A percentile compares a stretch with the other conserved stretches of the same genome.
Conservation (phyloP, 176 grass and related monocot genomes). For the Zea mays region DNA sequence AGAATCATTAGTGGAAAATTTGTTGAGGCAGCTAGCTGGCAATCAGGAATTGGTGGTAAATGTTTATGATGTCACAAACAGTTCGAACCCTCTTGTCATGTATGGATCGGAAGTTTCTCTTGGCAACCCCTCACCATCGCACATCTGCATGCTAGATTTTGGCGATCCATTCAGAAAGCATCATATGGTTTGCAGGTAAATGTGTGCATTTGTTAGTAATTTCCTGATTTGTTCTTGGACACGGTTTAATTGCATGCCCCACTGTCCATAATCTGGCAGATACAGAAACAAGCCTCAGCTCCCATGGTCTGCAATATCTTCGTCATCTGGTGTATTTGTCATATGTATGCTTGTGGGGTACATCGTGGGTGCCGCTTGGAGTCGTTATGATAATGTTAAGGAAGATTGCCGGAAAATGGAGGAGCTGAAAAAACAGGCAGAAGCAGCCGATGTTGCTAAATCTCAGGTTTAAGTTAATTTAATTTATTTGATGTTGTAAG, state of each 20-base stretch:
- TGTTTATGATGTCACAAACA: conserved; percentile 91
- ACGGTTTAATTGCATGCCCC: conserved; percentile 1
- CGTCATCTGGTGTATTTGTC: conserved; percentile 68
- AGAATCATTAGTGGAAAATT: conserved; percentile 92
- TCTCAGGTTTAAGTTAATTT: conserved; percentile 69
- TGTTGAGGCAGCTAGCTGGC: conserved; percentile 85
- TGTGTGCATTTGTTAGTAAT: conserved; percentile 5
- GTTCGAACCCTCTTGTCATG: conserved; percentile 82
- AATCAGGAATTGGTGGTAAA: conserved; percentile 95
- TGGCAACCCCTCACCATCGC: conserved; percentile 53
- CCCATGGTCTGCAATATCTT: conserved; percentile 64
- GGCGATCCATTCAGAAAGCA: conserved; percentile 91
- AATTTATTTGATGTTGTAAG: conserved; percentile 8
- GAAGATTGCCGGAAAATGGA: conserved; percentile 96
- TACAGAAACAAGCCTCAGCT: conserved; percentile 74
- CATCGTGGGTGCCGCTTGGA: conserved; percentile 90
- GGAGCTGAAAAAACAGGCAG: conserved; percentile 77
- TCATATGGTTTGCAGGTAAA: conserved; percentile 92
- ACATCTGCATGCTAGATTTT: conserved; percentile 81
- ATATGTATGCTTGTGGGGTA: conserved; percentile 80
- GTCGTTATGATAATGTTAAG: conserved; percentile 86
- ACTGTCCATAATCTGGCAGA: conserved; percentile 48
- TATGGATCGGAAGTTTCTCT: conserved; percentile 83
- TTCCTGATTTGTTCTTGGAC: conserved; percentile 24
- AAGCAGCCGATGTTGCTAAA: conserved; percentile 96